Evolutionary conservation across 345 rosid genomes (phyloP), one percentile per base, ranked within the genome.

Genomic region (Triadica sebifera): DNA sequence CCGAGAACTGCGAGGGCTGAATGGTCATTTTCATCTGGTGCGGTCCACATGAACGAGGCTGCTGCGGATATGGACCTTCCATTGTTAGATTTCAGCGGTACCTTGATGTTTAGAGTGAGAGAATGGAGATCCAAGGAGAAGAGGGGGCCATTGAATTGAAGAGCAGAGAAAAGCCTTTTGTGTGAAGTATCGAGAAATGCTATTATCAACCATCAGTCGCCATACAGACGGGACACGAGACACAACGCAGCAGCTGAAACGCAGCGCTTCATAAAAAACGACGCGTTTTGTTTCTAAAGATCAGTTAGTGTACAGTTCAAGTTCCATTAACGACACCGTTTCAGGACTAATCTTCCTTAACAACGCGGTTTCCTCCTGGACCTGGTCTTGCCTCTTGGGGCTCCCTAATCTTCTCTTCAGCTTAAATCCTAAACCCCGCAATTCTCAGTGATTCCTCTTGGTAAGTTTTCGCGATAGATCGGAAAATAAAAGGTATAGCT

Each of bases 1-100:
- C 94, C 41, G 88, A 68, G 74, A 77, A 89, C 81, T 84, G 86
- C 67, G 84, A 76, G 29, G 87, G 78, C 53, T 83, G 88, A 50
- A 77, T 73, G 67, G 86, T 70, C 87, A 83, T 76, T 74, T 82
- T 82, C 68, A 82, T 66, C 37, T 71, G 84, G 58, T 75, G 87
- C 6, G 74, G 87, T 39, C 82, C 88, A 79, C 66, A 82, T 46
- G 79, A 73, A 61, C 87, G 87, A 56, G 82, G 49, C 37, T 15
- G 47, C 57, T 57, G 41, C 24, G 12, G 15, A 58, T 58, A 45
- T 58, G 59, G 43, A 22, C 82, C 61, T 72, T 77, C 85, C 84
- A 82, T 83, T 46, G 59, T 47, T 64, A 52, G 29, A 53, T 52
- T 65, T 65, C 38, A 24, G 50, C 15, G 53, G 53, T 24, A 20